Evolutionary conservation across 2,329 filamentous ascomycete species (phyloP), one percentile per base, ranked within the genome.

Genomic region (Pseudocercospora fuligena): DNA sequence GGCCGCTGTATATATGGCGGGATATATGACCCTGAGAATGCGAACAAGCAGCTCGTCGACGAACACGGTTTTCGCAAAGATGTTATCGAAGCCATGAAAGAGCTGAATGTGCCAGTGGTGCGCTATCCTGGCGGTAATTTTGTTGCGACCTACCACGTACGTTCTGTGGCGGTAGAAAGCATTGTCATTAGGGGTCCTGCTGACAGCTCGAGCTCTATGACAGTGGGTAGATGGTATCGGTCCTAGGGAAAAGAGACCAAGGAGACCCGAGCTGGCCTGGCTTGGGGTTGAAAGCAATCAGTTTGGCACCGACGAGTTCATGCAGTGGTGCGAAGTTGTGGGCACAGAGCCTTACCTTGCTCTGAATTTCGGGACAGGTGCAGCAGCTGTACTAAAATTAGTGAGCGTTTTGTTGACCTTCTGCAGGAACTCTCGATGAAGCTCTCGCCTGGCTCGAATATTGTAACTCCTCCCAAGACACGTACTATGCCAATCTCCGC

Each of bases 1-100:
- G 92, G 92, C 73, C 88, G 92, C 68, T 95, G 92, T 82, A 93
- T 95, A 75, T 94, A 95, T 77, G 91, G 91, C 69, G 92, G 92
- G 70, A 90, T 95, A 76, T 94, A 93, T 79, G 92, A 94, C 72
- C 92, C 91, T 0, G 86, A 85, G 36, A 93, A 89, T 77, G 66
- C 74, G n/a, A 75, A 76, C 66, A 73, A 72, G 49, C 81, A 88
- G 2, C 84, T 93, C n/a, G 89, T 90, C 1, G 91, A 94, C 72
- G 83, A 87, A 62, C 83, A 91, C 70, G 92, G 92, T 49, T 94
- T 92, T 80, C 89, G 92, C 46, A 92, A 85, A 71, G 92, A 95
- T 79, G 92, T 95, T 49, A 86, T 95, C 25, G 85, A 87, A 49
- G 89, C 90, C 5, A 83, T 95, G 69, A 86, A 88, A 75, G 90